Evolutionary conservation across 805 yeast species (phyloP).

Genomic region (Candida sithepensis): DNA sequence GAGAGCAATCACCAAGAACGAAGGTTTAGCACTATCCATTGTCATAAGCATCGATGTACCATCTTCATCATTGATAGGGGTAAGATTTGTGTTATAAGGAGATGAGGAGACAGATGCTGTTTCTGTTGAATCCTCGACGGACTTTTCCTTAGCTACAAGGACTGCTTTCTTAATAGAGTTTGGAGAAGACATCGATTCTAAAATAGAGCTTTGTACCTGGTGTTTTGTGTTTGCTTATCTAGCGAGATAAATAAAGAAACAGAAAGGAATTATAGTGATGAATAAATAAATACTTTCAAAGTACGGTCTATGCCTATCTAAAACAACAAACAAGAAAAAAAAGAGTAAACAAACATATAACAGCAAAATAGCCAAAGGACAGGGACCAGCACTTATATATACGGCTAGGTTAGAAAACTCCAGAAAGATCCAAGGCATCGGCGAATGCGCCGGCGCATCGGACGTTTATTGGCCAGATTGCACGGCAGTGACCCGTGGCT

Average conservation of each 20-base stretch:
- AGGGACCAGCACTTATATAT: not conserved
- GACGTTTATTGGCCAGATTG: not conserved
- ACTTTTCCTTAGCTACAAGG: slow-evolving; percentile 5
- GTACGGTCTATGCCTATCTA: no score
- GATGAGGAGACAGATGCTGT: not conserved
- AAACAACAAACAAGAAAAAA: not conserved
- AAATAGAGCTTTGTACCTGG: no score
- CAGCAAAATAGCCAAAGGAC: no score
- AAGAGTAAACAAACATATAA: no score
- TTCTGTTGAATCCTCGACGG: not conserved
- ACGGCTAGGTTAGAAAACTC: not conserved
- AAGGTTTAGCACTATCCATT: slow-evolving; percentile 31
- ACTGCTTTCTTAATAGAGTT: not conserved
- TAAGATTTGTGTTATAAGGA: not conserved
- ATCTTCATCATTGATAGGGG: slow-evolving; percentile 44
- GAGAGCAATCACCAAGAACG: slow-evolving; percentile 39
- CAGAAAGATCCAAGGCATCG: not conserved
- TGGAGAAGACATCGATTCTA: not conserved
- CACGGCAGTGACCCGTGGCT: not conserved
- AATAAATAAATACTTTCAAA: no score
- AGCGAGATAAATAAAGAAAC: no score
- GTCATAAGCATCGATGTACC: slow-evolving; percentile 45
- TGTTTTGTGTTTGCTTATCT: no score
- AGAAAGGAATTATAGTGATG: no score
- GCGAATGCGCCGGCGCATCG: not conserved